These are phyloP conservation scores for Calonectria hawksworthii DNA, from an alignment of 2,329 filamentous ascomycete species.

Conservation along the genomic window DNA sequence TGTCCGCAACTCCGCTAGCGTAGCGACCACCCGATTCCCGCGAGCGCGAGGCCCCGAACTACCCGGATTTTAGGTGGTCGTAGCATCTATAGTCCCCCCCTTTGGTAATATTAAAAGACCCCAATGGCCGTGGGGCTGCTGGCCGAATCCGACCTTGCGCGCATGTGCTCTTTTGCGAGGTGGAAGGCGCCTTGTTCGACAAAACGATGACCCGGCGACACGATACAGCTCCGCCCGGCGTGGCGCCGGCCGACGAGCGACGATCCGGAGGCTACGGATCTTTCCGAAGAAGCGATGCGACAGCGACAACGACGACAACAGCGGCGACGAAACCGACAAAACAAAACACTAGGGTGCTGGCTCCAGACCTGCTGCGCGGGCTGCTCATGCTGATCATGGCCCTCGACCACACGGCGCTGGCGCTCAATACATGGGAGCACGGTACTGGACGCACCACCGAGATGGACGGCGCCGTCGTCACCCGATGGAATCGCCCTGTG, in stretches of 20 bases:
- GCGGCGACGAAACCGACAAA: slow-evolving; percentile 27
- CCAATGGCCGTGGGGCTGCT: neutral
- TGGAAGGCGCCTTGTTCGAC: neutral
- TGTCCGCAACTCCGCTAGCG: slow-evolving; percentile 9
- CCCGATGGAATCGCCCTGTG: slow-evolving; percentile 53
- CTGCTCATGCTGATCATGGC: slow-evolving; percentile 62
- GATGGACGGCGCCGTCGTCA: slow-evolving; percentile 51
- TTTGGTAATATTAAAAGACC: neutral
- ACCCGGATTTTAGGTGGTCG: neutral
- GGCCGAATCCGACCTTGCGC: neutral
- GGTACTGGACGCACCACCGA: slow-evolving; percentile 55
- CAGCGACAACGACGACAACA: slow-evolving; percentile 3
- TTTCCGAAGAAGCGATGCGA: slow-evolving; percentile 17
- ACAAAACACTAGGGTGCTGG: slow-evolving; percentile 52
- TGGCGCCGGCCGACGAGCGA: neutral
- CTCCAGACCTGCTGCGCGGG: slow-evolving; percentile 60
- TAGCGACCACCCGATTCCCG: neutral
- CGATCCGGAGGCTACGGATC: neutral
- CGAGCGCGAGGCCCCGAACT: neutral
- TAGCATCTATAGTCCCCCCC: neutral
- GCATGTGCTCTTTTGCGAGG: neutral
- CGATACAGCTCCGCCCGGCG: neutral
- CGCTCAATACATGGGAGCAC: slow-evolving; percentile 57
- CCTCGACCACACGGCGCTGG: slow-evolving; percentile 57
- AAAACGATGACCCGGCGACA: neutral